These are phyloP conservation scores for Cryphonectria parasitica DNA, from an alignment of 2,329 filamentous ascomycete genomes.

Conservation along the genomic window DNA sequence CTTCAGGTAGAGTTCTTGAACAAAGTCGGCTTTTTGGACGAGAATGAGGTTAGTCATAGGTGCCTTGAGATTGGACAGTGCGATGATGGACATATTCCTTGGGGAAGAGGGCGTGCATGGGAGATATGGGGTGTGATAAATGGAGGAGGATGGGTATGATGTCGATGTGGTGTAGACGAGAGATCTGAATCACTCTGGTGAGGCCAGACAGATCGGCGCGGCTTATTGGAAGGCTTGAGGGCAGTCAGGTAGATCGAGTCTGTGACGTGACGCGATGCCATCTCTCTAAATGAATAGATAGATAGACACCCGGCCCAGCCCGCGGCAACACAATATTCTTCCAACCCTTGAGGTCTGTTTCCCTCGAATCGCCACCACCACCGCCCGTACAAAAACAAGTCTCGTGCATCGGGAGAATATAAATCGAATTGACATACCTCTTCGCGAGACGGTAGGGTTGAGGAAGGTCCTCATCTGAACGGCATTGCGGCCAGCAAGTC, in stretches of 20 bases:
- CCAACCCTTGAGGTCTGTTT: background rate
- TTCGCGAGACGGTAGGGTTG: slow-evolving; percentile 62
- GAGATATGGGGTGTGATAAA: background rate
- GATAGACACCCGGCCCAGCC: slow-evolving; percentile 10
- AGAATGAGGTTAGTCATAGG: slow-evolving; percentile 34
- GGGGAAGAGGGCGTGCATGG: background rate
- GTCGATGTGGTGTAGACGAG: background rate
- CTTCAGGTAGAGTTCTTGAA: slow-evolving; percentile 96
- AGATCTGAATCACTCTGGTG: background rate
- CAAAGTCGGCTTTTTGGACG: slow-evolving; percentile 76
- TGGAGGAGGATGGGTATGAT: background rate
- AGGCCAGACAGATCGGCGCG: background rate
- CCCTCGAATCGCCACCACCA: slow-evolving; percentile 9
- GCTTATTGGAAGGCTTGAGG: slow-evolving; percentile 11
- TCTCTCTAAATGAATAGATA: background rate
- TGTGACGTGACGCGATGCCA: slow-evolving; percentile 25
- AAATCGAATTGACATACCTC: slow-evolving; percentile 54
- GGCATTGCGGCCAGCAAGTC: slow-evolving; percentile 52
- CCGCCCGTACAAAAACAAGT: background rate
- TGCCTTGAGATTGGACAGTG: background rate
- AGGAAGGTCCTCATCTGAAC: slow-evolving; percentile 61
- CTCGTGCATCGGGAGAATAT: slow-evolving; percentile 4
- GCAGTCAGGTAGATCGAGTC: slow-evolving; percentile 5
- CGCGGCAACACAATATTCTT: background rate
- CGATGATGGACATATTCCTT: background rate